These are phyloP conservation scores for Termitomyces sp. DNA, from an alignment of 768 basidiomycete genomes.

Conservation along the genomic window DNA sequence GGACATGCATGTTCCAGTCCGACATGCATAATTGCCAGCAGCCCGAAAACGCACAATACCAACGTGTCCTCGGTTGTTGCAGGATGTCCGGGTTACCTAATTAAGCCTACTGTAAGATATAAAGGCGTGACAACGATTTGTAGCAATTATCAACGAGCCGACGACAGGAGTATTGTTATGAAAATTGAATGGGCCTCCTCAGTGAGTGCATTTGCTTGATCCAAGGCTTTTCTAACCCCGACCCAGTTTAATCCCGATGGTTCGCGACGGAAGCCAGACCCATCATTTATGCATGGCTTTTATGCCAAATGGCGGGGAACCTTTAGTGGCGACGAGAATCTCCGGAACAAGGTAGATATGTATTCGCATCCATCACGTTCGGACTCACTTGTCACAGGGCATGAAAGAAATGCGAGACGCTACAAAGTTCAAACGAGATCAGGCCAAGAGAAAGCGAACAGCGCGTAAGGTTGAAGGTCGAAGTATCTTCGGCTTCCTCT, in stretches of 20 bases:
- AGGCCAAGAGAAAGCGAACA: background rate
- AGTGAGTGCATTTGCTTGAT: slow-evolving; percentile 26
- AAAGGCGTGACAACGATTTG: slow-evolving; percentile 5
- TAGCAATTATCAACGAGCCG: slow-evolving; percentile 4
- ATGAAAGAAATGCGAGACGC: slow-evolving; percentile 69
- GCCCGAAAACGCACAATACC: background rate
- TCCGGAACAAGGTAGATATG: slow-evolving; percentile 42
- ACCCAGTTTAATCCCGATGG: slow-evolving; percentile 38
- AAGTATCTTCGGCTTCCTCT: slow-evolving; percentile 18
- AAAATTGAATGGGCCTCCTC: slow-evolving; percentile 50
- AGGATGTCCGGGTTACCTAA: slow-evolving; percentile 14
- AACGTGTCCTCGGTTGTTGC: background rate
- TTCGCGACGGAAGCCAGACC: slow-evolving; percentile 39
- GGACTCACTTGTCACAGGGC: slow-evolving; percentile 31
- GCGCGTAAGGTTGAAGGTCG: slow-evolving; percentile 9
- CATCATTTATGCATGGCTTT: slow-evolving; percentile 69
- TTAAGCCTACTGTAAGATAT: slow-evolving; percentile 4
- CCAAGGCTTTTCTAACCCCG: background rate
- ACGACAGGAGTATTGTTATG: slow-evolving; percentile 23
- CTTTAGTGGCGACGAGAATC: slow-evolving; percentile 51
- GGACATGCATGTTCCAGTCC: background rate
- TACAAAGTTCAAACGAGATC: slow-evolving; percentile 7
- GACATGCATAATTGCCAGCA: background rate
- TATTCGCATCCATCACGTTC: background rate
- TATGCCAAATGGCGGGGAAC: slow-evolving; percentile 76